phyloP scores from a whole-genome alignment of 2,329 filamentous ascomycete species.

The Colletotrichum orchidophilum region DNA sequence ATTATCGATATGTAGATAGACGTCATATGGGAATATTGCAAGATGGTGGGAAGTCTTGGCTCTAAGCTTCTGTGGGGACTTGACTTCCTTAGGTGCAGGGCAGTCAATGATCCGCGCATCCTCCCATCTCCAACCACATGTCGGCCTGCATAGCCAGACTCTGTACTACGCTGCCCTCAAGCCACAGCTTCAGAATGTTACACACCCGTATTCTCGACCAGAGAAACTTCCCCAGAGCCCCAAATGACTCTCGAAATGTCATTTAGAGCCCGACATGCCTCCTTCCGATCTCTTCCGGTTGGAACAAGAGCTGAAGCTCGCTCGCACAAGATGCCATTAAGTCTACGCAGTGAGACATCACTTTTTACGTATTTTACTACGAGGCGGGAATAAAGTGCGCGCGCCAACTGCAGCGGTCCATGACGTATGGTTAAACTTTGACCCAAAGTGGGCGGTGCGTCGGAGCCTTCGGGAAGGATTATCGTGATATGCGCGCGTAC shows the following conservation, averaged over 20 bases:
- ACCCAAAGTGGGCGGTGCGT: conserved; percentile 19
- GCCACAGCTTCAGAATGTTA: background rate
- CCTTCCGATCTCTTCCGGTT: background rate
- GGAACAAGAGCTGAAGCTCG: background rate
- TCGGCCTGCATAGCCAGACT: background rate
- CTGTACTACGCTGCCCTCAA: background rate
- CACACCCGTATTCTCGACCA: background rate
- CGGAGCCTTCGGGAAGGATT: conserved; percentile 7
- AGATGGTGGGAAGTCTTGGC: background rate
- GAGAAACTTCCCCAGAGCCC: background rate
- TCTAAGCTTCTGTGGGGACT: background rate
- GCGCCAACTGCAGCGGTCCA: conserved; percentile 9
- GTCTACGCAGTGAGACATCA: conserved; percentile 4
- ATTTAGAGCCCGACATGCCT: background rate
- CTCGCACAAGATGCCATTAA: background rate
- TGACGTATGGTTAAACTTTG: conserved; percentile 24
- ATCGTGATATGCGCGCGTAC: background rate
- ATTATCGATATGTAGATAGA: background rate
- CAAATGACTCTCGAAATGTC: background rate
- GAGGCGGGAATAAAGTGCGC: background rate
- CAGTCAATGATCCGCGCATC: background rate
- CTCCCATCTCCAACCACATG: conserved; percentile 4
- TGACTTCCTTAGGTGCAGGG: background rate
- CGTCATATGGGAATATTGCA: background rate
- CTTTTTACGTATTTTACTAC: conserved; percentile 4